phyloP scores from a whole-genome alignment of 176 grass and related monocot species.

The Paspalum notatum region DNA sequence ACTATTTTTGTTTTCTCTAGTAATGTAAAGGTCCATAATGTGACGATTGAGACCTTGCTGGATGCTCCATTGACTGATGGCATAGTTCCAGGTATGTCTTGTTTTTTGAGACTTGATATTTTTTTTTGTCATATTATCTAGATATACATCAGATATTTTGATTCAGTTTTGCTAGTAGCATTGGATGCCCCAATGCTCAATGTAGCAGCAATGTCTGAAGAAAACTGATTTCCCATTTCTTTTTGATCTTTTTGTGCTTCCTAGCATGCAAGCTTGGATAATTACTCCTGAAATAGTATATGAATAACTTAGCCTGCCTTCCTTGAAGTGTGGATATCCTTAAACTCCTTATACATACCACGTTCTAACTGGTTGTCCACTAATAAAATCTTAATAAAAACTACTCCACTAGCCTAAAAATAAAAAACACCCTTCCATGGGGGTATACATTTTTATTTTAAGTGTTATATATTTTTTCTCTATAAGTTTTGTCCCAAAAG shows the following conservation, averaged over 20 bases:
- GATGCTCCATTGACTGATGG: conserved; percentile 78
- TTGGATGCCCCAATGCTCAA: conserved; percentile 2
- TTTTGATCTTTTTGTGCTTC: conserved; percentile 19
- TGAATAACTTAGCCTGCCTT: neutral
- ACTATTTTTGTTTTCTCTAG: conserved; percentile 51
- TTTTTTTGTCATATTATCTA: conserved; percentile 10
- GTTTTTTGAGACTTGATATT: neutral
- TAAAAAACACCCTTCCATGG: too few species aligned
- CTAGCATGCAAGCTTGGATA: conserved; percentile 4
- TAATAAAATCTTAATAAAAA: too few species aligned
- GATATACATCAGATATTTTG: neutral
- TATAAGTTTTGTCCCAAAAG: neutral
- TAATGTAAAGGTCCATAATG: conserved; percentile 73
- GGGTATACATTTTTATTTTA: too few species aligned
- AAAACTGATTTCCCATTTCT: neutral
- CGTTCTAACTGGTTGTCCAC: neutral
- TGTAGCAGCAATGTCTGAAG: neutral
- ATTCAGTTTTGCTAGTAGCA: conserved; percentile 22
- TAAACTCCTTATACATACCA: neutral
- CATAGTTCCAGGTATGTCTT: conserved; percentile 74
- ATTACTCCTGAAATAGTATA: neutral
- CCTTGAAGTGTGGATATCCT: conserved; percentile 5
- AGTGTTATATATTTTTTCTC: too few species aligned
- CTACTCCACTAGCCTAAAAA: too few species aligned
- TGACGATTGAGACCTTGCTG: conserved; percentile 63